These are phyloP conservation scores for Stephania japonica DNA, from an alignment of 164 flowering plant genomes.

Conservation along the genomic window DNA sequence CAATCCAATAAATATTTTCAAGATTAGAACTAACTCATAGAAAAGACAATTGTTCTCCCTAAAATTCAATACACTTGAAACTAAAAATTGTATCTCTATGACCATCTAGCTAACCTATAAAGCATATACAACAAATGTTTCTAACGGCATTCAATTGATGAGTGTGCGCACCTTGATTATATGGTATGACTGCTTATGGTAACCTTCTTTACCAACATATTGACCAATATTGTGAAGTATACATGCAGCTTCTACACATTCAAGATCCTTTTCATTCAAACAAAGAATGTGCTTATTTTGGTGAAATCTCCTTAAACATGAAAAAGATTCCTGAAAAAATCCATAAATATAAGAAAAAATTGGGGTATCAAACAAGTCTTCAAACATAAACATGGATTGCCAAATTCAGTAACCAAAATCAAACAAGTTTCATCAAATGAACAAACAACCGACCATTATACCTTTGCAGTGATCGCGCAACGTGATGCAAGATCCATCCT, in stretches of 20 bases:
- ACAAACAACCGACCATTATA: slow-evolving; percentile 11
- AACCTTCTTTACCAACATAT: slow-evolving; percentile 51
- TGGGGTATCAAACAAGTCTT: not conserved
- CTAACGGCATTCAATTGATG: not conserved
- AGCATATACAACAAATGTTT: not conserved
- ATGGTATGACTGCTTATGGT: slow-evolving; percentile 55
- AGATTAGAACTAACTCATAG: slow-evolving; percentile 4
- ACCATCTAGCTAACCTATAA: not conserved
- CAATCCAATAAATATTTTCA: slow-evolving; percentile 9
- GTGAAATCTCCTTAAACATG: slow-evolving; percentile 33
- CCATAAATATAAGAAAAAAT: slow-evolving; percentile 9
- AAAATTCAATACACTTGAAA: not conserved
- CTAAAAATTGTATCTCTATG: not conserved
- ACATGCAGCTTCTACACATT: slow-evolving; percentile 77
- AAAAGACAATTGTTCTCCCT: not conserved
- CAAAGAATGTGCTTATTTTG: slow-evolving; percentile 13
- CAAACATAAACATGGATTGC: not conserved
- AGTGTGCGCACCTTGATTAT: slow-evolving; percentile 46
- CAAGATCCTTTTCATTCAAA: slow-evolving; percentile 53
- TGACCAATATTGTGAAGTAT: slow-evolving; percentile 66
- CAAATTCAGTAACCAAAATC: not conserved
- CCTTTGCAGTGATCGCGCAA: slow-evolving; percentile 50
- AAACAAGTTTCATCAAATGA: slow-evolving; percentile 4
- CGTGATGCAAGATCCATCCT: slow-evolving; percentile 37
- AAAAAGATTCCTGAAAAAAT: slow-evolving; percentile 45